A percentile compares a stretch with the other conserved stretches of the same genome.
phyloP scores from a whole-genome alignment of 495 filamentous ascomycete genomes.

The Terfezia claveryi region DNA sequence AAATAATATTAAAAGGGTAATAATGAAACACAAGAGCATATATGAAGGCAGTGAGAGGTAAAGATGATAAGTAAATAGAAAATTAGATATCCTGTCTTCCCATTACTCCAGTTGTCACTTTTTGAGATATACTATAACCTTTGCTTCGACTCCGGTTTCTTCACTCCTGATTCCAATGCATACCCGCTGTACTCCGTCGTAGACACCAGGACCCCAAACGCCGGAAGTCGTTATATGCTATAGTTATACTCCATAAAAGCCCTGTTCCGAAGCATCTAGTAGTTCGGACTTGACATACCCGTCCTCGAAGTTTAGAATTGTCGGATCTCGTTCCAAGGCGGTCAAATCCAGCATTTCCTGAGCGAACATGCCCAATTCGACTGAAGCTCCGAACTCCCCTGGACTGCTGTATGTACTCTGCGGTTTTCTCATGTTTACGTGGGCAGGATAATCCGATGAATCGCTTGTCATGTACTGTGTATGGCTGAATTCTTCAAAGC shows the following conservation, averaged over 20 bases:
- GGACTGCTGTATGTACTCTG: slow-evolving; percentile 5
- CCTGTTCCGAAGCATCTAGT: neutral
- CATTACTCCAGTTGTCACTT: too few species aligned
- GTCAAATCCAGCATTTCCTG: slow-evolving; percentile 16
- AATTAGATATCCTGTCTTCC: too few species aligned
- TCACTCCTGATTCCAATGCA: too few species aligned
- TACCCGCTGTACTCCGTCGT: too few species aligned
- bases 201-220: too few species aligned
- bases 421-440: slow-evolving; percentile 2
- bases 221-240: too few species aligned
- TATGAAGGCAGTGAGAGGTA: too few species aligned
- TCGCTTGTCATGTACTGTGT: neutral
- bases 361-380: slow-evolving; percentile 14
- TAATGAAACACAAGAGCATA: too few species aligned
- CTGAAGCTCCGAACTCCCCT: slow-evolving; percentile 10
- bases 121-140: too few species aligned
- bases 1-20: too few species aligned
- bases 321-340: slow-evolving; percentile 16
- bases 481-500: neutral
- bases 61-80: too few species aligned
- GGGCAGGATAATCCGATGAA: neutral
- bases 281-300: slow-evolving; percentile 19
- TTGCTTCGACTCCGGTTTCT: too few species aligned
- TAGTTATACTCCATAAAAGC: neutral
- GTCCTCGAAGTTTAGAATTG: slow-evolving; percentile 14